These are phyloP conservation scores for Corylus heterophylla DNA, from an alignment of 306 rosid species.

Conservation along the genomic window DNA sequence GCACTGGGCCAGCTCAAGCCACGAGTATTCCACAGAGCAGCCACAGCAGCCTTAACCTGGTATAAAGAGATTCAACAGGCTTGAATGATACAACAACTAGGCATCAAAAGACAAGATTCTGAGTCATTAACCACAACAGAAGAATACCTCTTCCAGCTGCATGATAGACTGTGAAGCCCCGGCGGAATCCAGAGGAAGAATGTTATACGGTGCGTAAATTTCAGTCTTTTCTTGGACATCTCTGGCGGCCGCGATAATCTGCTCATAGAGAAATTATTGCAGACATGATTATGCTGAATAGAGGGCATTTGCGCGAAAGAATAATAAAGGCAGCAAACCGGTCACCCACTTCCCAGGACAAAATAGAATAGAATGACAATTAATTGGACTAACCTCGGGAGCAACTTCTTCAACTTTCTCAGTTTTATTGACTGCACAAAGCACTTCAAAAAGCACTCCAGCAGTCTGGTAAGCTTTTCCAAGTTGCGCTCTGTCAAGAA, in stretches of 20 bases:
- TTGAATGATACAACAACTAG: constrained; percentile 23
- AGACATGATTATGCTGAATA: constrained; percentile 2
- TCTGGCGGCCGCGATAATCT: constrained; percentile 97
- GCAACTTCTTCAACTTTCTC: constrained; percentile 99
- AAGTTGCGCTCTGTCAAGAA: constrained; percentile 78
- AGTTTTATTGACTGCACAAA: constrained; percentile 91
- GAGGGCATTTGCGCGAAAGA: constrained; percentile 15
- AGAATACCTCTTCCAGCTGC: constrained; percentile 93
- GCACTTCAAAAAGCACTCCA: constrained; percentile 95
- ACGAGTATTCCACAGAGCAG: constrained; percentile 73
- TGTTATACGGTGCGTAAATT: constrained; percentile 85
- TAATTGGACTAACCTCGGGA: constrained; percentile 74
- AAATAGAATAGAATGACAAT: constrained; percentile 19
- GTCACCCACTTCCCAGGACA: constrained; percentile 9
- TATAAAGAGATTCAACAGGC: constrained; percentile 25
- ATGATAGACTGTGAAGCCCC: constrained; percentile 94
- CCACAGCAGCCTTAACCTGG: constrained; percentile 90
- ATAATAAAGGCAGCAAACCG: constrained; percentile 2
- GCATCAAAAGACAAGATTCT: constrained; percentile 20
- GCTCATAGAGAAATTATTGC: constrained; percentile 25
- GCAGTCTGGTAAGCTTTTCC: constrained; percentile 94
- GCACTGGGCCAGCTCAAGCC: constrained; percentile 86
- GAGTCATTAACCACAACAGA: constrained; percentile 8
- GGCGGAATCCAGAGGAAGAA: constrained; percentile 93
- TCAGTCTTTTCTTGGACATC: constrained; percentile 98